Evolutionary conservation across 2,329 filamentous ascomycete species (phyloP), one percentile per base, ranked within the genome.

Genomic region (Zalaria obscura): DNA sequence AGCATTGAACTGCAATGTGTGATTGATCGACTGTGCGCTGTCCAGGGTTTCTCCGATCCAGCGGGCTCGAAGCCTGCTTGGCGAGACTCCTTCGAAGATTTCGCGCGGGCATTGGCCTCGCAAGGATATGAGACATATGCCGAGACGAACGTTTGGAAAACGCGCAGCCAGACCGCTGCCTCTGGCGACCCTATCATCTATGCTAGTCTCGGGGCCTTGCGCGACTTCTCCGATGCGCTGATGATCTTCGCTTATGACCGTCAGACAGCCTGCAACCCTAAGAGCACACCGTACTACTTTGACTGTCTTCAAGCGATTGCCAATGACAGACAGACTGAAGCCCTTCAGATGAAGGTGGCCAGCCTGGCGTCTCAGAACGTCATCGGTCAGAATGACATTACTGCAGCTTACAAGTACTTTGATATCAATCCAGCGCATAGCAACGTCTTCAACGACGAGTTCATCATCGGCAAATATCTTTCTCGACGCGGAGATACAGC

Each of bases 241-340:
- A 60, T 85, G 11, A 60, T 68, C 27, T 80, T 76, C 55, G 74
- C 76, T 3, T 83, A 75, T 52, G 65, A 74, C 25, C 66, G 72
- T 29, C 80, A 84, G 58, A 61, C 68, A 25, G 54, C 61, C 5
- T 69, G 67, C 39, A 76, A 83, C 54, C 66, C 69, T 18, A 47
- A 51, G 18, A 72, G 73, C 45, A 62, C 63, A 11, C 59, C 76
- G 2, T 75, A 76, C 52, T 83, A 83, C 54, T 68, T 83, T 45
- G 72, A 79, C 55, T 80, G 75, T 50, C 62, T 85, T n/a, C 67
- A 72, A 48, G 64, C 69, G 37, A 71, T 84, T 40, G 72, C 73
- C 10, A 61, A 62, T 25, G 68, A 72, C 11, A 65, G 78, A 40
- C 60, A 67, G 29, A 78, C 72, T 53, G 68, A 73, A 35, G 55